Evolutionary conservation across 2,329 filamentous ascomycete genomes (phyloP).

Genomic region (Fusarium musae): DNA sequence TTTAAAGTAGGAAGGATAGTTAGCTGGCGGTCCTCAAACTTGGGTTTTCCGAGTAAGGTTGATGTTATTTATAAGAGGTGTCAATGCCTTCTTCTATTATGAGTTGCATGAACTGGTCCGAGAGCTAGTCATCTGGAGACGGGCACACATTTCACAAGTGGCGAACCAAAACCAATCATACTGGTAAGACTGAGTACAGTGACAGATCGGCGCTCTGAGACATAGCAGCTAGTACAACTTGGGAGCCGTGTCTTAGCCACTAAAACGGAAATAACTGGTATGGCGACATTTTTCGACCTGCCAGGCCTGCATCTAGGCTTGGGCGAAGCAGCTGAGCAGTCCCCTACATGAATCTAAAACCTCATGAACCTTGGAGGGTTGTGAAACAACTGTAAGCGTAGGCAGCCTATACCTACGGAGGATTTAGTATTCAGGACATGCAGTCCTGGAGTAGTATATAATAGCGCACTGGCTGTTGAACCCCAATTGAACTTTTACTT

Average conservation of each 20-base stretch:
- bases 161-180: background rate
- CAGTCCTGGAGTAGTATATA: accelerated
- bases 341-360: background rate
- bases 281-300: background rate
- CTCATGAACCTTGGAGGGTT: background rate
- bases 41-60: background rate
- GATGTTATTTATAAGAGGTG: background rate
- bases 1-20: background rate
- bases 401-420: background rate
- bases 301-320: background rate
- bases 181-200: background rate
- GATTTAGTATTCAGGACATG: accelerated
- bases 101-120: background rate
- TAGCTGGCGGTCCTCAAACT: background rate
- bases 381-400: background rate
- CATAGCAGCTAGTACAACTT: background rate
- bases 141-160: background rate
- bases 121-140: background rate
- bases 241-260: background rate
- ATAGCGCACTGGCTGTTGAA: background rate
- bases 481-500: background rate
- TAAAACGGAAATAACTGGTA: background rate
- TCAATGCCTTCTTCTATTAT: background rate
- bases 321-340: background rate
- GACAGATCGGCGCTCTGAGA: background rate